Conservation (phyloP, 116 monocot genomes). For the Dioscorea cayenensis region DNA sequence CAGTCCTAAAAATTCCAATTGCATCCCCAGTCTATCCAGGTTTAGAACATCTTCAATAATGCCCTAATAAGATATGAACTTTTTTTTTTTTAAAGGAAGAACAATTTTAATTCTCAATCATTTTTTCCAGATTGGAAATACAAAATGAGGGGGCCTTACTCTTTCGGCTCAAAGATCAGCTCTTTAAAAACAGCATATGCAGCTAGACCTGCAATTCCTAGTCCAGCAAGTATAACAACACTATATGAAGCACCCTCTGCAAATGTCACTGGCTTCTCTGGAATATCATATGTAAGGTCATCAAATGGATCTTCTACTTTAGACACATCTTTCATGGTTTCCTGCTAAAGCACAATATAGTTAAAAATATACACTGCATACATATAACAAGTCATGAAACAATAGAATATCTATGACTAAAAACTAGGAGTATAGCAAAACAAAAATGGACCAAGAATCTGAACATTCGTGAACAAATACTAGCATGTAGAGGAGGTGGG, state of each 20-base stretch:
- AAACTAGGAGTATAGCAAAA: neutral
- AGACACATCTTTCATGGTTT: constrained; percentile 64
- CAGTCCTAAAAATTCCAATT: neutral
- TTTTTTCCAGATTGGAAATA: neutral
- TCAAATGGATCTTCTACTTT: constrained; percentile 91
- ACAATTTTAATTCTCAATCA: neutral
- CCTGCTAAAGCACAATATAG: constrained; percentile 24
- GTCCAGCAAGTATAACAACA: constrained; percentile 77
- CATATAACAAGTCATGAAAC: neutral
- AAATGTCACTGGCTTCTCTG: constrained; percentile 95
- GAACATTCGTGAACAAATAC: too few relatives aligned
- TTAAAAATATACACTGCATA: neutral
- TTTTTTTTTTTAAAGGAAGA: too few relatives aligned
- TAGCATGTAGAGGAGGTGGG: neutral
- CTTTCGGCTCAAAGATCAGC: constrained; percentile 93
- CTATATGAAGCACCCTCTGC: constrained; percentile 95
- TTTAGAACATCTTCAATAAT: neutral
- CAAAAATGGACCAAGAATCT: neutral
- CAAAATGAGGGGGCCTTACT: constrained; percentile 43
- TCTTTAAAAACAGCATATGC: constrained; percentile 98
- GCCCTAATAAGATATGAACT: neutral
- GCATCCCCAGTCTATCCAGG: neutral
- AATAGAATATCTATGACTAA: neutral
- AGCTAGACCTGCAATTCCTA: constrained; percentile 81
- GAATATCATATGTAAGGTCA: constrained; percentile 88